A percentile compares a stretch with the other conserved stretches of the same genome.
phyloP scores from a whole-genome alignment of 257 asterid species.

The Galeopsis tetrahit region DNA sequence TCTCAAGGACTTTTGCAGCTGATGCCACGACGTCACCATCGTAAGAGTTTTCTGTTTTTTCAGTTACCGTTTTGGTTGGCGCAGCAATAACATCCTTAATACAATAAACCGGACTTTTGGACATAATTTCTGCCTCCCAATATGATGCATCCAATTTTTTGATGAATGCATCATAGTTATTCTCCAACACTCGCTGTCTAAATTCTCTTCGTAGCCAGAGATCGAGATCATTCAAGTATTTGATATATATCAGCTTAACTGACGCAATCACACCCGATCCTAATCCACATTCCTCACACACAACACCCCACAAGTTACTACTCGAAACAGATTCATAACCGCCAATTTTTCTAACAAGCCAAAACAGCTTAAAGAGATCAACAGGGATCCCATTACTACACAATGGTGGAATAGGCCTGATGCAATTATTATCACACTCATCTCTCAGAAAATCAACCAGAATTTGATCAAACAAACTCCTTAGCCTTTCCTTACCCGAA shows the following conservation, averaged over 20 bases:
- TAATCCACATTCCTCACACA: constrained; percentile 62
- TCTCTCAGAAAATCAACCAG: constrained; percentile 50
- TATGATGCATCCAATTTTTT: constrained; percentile 50
- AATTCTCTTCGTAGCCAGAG: constrained; percentile 48
- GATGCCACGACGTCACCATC: constrained; percentile 24
- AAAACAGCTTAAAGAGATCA: constrained; percentile 71
- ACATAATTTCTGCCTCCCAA: constrained; percentile 39
- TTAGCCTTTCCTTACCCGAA: constrained; percentile 53
- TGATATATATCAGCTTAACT: constrained; percentile 53
- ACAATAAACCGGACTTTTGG: too few species aligned
- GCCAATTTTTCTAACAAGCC: constrained; percentile 64
- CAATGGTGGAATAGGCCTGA: constrained; percentile 59
- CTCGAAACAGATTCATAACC: constrained; percentile 50
- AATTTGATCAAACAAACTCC: constrained; percentile 61
- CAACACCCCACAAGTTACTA: constrained; percentile 59
- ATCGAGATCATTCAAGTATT: constrained; percentile 67
- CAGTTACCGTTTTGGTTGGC: background rate
- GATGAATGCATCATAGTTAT: constrained; percentile 38
- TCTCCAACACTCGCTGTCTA: constrained; percentile 36
- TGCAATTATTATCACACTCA: constrained; percentile 36
- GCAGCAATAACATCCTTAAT: constrained; percentile 21
- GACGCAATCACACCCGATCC: constrained; percentile 37
- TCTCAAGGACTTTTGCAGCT: constrained; percentile 29
- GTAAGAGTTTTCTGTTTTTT: constrained; percentile 30
- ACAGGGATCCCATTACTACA: constrained; percentile 52